A percentile compares a stretch with the other conserved stretches of the same genome.
phyloP scores from a whole-genome alignment of 2,329 filamentous ascomycete species.

The Colletotrichum destructivum region DNA sequence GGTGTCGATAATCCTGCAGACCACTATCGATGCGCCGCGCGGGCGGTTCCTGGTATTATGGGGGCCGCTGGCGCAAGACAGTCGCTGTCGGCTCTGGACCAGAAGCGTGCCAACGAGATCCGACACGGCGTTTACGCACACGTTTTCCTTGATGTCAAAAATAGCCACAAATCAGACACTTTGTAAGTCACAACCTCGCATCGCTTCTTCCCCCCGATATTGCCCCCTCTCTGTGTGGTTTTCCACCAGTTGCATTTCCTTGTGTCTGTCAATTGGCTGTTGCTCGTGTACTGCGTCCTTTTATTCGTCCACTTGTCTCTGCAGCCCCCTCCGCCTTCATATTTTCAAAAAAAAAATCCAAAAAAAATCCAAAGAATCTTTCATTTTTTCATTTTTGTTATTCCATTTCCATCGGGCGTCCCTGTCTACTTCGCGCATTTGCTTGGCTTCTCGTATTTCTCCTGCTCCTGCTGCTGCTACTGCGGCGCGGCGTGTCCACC shows the following conservation, averaged over 20 bases:
- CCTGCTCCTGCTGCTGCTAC: background rate
- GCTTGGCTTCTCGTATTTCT: slow-evolving; percentile 15
- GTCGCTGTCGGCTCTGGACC: slow-evolving; percentile 44
- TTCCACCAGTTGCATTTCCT: background rate
- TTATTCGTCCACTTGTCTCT: slow-evolving; percentile 1
- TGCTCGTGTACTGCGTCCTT: background rate
- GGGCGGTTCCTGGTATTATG: slow-evolving; percentile 12
- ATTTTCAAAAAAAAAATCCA: no score
- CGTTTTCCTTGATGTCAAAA: slow-evolving; percentile 43
- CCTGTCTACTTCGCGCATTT: background rate
- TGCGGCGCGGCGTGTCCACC: background rate
- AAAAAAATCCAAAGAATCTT: no score
- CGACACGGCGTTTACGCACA: slow-evolving; percentile 40
- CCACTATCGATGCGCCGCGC: slow-evolving; percentile 11
- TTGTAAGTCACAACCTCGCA: slow-evolving; percentile 42
- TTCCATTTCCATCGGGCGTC: background rate
- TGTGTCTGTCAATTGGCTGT: background rate
- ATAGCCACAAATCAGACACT: slow-evolving; percentile 44
- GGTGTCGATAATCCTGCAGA: background rate
- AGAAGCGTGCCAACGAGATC: slow-evolving; percentile 42
- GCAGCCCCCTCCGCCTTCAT: background rate
- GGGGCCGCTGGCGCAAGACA: slow-evolving; percentile 26
- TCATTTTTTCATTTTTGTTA: background rate
- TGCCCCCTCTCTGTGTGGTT: slow-evolving; percentile 7
- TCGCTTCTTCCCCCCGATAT: slow-evolving; percentile 12